Percentiles rank a stretch among this genome's conserved stretches.
phyloP scores from a whole-genome alignment of 108 stramenopile genomes.

The Stephanodiscus triporus region DNA sequence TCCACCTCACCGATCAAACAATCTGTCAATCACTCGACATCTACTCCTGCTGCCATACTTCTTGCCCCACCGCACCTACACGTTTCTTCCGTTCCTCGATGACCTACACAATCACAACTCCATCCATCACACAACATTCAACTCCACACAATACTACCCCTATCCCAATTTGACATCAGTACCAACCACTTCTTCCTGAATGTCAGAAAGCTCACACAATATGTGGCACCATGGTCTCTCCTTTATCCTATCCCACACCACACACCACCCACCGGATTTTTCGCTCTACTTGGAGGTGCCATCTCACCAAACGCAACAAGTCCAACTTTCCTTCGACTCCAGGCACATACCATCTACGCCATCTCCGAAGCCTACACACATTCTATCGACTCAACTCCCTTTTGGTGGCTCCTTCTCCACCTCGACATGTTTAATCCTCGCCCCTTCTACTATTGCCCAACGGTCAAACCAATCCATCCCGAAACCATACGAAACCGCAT shows the following conservation, averaged over 20 bases:
- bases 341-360: no score
- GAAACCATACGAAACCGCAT: background rate
- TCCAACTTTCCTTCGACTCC: background rate
- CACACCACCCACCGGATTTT: background rate
- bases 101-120: background rate
- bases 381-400: constrained; percentile 1
- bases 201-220: background rate
- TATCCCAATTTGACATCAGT: background rate
- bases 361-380: no score
- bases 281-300: background rate
- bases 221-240: background rate
- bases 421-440: constrained; percentile 7
- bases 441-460: background rate
- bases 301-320: background rate
- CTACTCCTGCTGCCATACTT: no score
- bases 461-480: background rate
- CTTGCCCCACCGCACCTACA: background rate
- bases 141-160: background rate
- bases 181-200: background rate
- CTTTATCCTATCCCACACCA: background rate
- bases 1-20: background rate
- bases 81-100: background rate
- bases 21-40: background rate
- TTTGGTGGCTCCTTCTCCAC: constrained; percentile 23
- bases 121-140: background rate